Conservation (phyloP, 2,329 filamentous ascomycete genomes). For the Phyllosticta citribraziliensis region DNA sequence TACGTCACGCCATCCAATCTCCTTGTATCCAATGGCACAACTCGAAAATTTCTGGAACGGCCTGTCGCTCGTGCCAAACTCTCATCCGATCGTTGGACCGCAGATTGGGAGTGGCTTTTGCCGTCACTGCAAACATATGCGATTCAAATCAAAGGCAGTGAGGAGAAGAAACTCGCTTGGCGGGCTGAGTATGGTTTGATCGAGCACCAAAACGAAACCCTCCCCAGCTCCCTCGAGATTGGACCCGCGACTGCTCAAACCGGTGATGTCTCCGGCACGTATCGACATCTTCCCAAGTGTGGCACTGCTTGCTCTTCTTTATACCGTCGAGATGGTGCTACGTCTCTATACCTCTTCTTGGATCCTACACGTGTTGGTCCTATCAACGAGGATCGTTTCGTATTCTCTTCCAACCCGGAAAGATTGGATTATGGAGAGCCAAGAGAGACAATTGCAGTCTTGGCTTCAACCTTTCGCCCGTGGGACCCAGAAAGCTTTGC, state of each 20-base stretch:
- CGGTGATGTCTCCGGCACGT: slow-evolving; percentile 39
- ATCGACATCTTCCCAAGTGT: slow-evolving; percentile 44
- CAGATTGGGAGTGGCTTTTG: slow-evolving; percentile 19
- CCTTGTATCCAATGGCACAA: slow-evolving; percentile 28
- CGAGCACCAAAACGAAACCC: slow-evolving; percentile 29
- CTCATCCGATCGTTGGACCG: slow-evolving; percentile 12
- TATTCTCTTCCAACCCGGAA: slow-evolving; percentile 44
- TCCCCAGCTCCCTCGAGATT: slow-evolving; percentile 38
- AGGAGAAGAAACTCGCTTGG: slow-evolving; percentile 24
- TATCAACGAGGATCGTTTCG: slow-evolving; percentile 41
- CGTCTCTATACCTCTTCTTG: slow-evolving; percentile 46
- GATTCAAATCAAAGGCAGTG: slow-evolving; percentile 17
- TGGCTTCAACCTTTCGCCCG: slow-evolving; percentile 29
- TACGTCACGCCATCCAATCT: slow-evolving; percentile 32
- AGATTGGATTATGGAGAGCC: slow-evolving; percentile 37
- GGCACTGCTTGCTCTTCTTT: slow-evolving; percentile 47
- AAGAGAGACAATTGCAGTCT: slow-evolving; percentile 36
- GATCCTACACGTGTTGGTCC: slow-evolving; percentile 44
- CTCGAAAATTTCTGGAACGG: slow-evolving; percentile 31
- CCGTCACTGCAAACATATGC: slow-evolving; percentile 10
- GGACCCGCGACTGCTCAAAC: slow-evolving; percentile 19
- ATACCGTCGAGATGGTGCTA: slow-evolving; percentile 33
- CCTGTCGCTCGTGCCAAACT: slow-evolving; percentile 17
- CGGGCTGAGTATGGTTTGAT: slow-evolving; percentile 26
- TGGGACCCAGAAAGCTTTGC: slow-evolving; percentile 14